Conservation (phyloP, 345 rosid species). For the Melaleuca alternifolia region DNA sequence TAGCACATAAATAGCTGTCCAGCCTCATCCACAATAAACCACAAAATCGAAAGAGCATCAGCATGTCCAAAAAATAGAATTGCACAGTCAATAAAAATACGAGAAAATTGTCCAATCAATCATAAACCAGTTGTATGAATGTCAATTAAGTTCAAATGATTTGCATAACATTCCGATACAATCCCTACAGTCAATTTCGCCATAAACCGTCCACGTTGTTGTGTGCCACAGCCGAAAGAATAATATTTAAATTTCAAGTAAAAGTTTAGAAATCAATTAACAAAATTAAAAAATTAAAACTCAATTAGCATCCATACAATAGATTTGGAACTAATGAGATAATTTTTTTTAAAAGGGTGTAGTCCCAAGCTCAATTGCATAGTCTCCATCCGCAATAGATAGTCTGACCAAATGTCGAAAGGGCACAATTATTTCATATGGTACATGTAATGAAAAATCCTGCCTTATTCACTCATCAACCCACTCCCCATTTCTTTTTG, state of each 20-base stretch:
- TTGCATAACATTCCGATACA: not conserved
- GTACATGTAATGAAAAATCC: too few relatives aligned
- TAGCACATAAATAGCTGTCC: not conserved
- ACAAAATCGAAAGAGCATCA: not conserved
- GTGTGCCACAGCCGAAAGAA: rapidly evolving
- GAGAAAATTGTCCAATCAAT: not conserved
- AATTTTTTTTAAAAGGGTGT: not conserved
- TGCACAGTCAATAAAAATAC: not conserved
- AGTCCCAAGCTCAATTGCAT: not conserved
- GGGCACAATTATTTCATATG: too few relatives aligned
- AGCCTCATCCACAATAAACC: not conserved
- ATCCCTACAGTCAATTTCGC: rapidly evolving
- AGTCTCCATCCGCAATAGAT: not conserved
- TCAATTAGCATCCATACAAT: not conserved
- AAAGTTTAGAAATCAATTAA: not conserved
- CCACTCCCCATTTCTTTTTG: too few relatives aligned
- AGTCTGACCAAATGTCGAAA: not conserved
- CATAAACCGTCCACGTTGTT: rapidly evolving
- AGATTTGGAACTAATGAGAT: rapidly evolving
- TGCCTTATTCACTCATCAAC: too few relatives aligned
- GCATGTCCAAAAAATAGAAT: not conserved
- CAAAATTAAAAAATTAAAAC: too few relatives aligned
- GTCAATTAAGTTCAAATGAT: not conserved
- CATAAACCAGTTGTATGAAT: rapidly evolving
- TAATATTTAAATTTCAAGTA: rapidly evolving